phyloP scores from a whole-genome alignment of 2,329 filamentous ascomycete genomes.

The Cercospora canescens region DNA sequence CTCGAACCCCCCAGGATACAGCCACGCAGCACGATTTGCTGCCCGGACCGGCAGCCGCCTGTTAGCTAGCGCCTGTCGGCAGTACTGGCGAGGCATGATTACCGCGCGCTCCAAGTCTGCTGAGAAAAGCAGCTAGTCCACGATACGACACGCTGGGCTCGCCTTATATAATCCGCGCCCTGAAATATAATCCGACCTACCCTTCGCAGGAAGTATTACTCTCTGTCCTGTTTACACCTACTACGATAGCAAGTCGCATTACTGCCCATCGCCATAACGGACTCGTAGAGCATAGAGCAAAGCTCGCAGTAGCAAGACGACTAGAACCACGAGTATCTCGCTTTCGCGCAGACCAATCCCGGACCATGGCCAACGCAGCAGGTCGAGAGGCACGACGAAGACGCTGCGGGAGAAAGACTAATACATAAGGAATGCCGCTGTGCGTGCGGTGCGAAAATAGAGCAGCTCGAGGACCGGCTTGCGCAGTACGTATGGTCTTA shows the following conservation, averaged over 20 bases:
- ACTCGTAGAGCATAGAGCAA: neutral
- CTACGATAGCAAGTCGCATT: neutral
- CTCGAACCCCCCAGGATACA: neutral
- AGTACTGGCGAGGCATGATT: neutral
- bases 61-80: neutral
- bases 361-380: neutral
- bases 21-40: neutral
- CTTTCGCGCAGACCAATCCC: neutral
- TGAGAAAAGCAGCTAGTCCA: neutral
- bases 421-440: neutral
- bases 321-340: neutral
- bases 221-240: neutral
- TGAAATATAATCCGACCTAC: neutral
- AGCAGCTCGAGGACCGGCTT: neutral
- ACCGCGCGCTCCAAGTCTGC: neutral
- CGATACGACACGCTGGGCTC: neutral
- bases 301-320: neutral
- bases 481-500: neutral
- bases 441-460: neutral
- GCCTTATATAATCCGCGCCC: neutral
- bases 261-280: neutral
- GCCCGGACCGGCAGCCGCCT: neutral
- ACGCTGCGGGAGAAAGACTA: neutral
- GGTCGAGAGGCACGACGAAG: neutral
- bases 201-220: neutral